Percentiles rank a stretch among this genome's conserved stretches.
These are phyloP conservation scores for Uncinocarpus reesii DNA, from an alignment of 2,329 filamentous ascomycete species.

Conservation along the genomic window DNA sequence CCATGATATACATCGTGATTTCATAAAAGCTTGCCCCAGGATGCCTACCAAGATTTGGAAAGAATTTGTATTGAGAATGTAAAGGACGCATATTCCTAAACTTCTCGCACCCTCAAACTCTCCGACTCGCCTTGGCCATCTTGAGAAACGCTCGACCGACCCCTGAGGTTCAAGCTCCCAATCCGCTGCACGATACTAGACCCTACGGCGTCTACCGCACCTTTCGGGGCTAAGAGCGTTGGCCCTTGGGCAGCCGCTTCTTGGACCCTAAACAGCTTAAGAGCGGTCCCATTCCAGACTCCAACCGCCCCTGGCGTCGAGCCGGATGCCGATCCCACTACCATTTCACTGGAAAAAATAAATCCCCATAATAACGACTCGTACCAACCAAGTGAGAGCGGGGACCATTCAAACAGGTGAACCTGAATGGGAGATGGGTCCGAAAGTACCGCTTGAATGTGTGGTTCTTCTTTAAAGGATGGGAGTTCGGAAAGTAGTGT, in stretches of 20 bases:
- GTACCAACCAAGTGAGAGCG: conserved; percentile 85
- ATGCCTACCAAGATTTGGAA: not conserved
- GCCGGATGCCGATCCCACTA: conserved; percentile 39
- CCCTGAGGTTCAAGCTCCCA: conserved; percentile 64
- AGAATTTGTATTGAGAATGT: no score
- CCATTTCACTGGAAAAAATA: conserved; percentile 82
- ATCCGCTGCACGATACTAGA: conserved; percentile 82
- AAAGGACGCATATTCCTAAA: conserved; percentile 21
- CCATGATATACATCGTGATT: conserved; percentile 3
- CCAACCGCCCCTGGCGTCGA: conserved; percentile 71
- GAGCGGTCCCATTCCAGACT: conserved; percentile 83
- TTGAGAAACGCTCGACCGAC: conserved; percentile 31
- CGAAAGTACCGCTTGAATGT: conserved; percentile 54
- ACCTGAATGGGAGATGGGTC: conserved; percentile 65
- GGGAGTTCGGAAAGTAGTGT: conserved; percentile 36
- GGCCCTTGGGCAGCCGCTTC: conserved; percentile 71
- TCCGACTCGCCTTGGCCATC: conserved; percentile 24
- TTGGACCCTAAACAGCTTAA: conserved; percentile 83
- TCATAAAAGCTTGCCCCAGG: not conserved
- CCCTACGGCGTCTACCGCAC: conserved; percentile 86
- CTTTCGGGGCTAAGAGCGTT: conserved; percentile 70
- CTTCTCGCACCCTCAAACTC: conserved; percentile 29
- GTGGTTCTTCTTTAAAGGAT: conserved; percentile 40
- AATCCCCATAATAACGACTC: conserved; percentile 90
- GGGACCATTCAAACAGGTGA: conserved; percentile 91